Evolutionary conservation across 768 basidiomycete species (phyloP), one percentile per base, ranked within the genome.

Genomic region (Pholiota molesta): DNA sequence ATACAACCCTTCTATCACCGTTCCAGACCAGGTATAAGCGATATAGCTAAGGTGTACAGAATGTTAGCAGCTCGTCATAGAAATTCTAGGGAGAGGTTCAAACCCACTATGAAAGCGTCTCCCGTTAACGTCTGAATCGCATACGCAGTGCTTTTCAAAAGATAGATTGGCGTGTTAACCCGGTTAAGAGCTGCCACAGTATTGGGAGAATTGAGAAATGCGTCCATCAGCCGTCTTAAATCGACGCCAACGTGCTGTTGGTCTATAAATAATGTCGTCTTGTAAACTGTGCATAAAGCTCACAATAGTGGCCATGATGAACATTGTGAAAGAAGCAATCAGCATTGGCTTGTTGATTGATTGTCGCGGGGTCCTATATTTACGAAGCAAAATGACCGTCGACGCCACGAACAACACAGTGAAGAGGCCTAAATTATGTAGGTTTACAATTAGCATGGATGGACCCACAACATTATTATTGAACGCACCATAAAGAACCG

Each of bases 31-130:
- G 57, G 31, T 62, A 16, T n/a, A 62, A 29, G 13, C 62, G 62
- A 29, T 62, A 62, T n/a, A 62, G 17, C 62, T 62, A 45, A 9
- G 35, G 35, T 3, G 29, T 4, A 29, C 3, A 37, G 23, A 5
- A 16, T 1, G 17, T 51, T 19, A 37, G 47, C 7, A 14, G 13
- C 10, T 14, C 21, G 4, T 14, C 6, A 59, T 26, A 26, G 2
- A 26, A 26, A 26, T 26, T 26, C 2, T 26, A 11, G 23, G n/a
- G 17, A n/a, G 49, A n/a, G n/a, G 7, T 9, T 13, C 23, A 8
- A 35, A 31, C 63, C 53, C 31, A 64, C 63, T 31, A 64, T 64
- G 51, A 64, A 64, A 6, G 59, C 59, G 52, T 64, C 63, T 3
- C 63, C 63, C 21, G 61, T 59, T 4, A 64, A 49, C 3, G 63